Base-by-base conservation (phyloP, 108 stramenopile species). In the Epithemia pelagica region DNA sequence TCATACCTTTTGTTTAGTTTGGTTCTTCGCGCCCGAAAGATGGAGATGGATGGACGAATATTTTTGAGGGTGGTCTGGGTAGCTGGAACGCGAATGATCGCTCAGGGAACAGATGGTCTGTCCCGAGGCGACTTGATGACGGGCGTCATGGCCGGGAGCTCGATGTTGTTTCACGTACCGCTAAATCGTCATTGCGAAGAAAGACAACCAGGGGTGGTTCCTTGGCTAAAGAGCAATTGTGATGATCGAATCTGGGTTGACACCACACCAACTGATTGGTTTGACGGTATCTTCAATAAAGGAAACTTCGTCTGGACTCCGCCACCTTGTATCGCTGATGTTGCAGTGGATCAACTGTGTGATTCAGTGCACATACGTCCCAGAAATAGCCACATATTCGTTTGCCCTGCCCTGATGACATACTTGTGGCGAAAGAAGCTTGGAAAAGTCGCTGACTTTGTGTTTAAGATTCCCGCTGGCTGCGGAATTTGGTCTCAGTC, bases 1-100 rank as follows among this genome's bases (percentile, higher is more conserved):
- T 62, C 66, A 24, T 51, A 64, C 28, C 31, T 55, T 21, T 54
- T 81, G 23, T 62, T 31, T 25, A 51, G 67, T 0, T 46, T 80
- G 21, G 68, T 85, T 0, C 52, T 82, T 1, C n/a, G 60, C 0
- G 33, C 82, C 23, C 59, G 74, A 2, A 53, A 54, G 1, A 0
- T 81, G 33, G 74, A 68, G 24, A 58, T 78, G 61, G 23, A 32
- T n/a, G 29, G 30, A 7, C 54, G 65, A 0, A 20, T 64, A 0
- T 46, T 59, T 5, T 32, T 81, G 1, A 66, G 59, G 28, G 18
- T 75, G 19, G 25, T 77, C 7, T 72, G 69, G 27, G 67, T 76
- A 0, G 52, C 74, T 3, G 77, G 80, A 1, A 75, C 51, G n/a
- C n/a, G 80, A n/a, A 81, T 81, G 74, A 81, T 78, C 19, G 66